These are phyloP conservation scores for Vitis labrusca DNA, from an alignment of 164 flowering plant genomes.

Conservation along the genomic window DNA sequence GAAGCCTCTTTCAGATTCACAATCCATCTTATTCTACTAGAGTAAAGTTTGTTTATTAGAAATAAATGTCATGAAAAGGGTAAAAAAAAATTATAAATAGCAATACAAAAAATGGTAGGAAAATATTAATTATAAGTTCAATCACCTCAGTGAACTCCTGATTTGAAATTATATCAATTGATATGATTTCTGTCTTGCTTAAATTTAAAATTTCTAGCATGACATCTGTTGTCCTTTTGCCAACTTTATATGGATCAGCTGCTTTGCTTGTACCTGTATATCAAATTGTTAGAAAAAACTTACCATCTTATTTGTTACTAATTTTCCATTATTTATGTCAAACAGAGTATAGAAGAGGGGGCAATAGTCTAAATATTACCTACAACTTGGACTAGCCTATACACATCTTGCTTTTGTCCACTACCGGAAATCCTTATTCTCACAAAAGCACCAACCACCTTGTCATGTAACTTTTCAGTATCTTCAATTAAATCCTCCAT, in stretches of 20 bases:
- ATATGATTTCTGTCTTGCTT: constrained; percentile 73
- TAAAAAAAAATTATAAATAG: no score
- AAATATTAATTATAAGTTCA: neutral
- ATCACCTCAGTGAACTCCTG: constrained; percentile 96
- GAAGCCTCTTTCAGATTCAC: neutral
- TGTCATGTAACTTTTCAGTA: constrained; percentile 58
- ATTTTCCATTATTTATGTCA: neutral
- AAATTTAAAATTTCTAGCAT: constrained; percentile 77
- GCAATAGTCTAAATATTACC: constrained; percentile 44
- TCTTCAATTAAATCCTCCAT: constrained; percentile 83
- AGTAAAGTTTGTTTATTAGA: no score
- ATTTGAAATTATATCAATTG: constrained; percentile 86
- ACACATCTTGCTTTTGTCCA: constrained; percentile 83
- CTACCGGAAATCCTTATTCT: constrained; percentile 85
- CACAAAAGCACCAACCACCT: constrained; percentile 84
- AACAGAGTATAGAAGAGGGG: neutral
- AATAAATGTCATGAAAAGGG: no score
- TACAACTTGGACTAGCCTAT: constrained; percentile 92
- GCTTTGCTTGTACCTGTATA: constrained; percentile 76
- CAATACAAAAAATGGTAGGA: no score
- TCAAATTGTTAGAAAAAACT: constrained; percentile 10
- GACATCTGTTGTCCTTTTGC: constrained; percentile 68
- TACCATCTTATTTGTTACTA: neutral
- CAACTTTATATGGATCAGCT: constrained; percentile 73
- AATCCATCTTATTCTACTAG: neutral